phyloP scores from a whole-genome alignment of 106 monocot species.

The Allium cepa region DNA sequence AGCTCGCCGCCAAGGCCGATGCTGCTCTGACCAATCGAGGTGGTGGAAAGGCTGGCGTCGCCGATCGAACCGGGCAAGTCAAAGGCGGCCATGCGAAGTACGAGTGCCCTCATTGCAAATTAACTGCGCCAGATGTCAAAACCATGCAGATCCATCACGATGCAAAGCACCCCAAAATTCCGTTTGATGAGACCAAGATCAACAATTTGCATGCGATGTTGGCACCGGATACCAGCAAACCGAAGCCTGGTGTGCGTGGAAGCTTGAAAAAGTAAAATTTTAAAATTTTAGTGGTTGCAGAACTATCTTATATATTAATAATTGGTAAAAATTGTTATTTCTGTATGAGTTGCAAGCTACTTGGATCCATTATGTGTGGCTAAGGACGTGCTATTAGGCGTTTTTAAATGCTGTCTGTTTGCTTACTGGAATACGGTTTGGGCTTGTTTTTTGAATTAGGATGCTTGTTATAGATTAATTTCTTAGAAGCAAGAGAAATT shows the following conservation, averaged over 20 bases:
- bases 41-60: constrained; percentile 75
- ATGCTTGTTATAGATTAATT: no score
- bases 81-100: constrained; percentile 96
- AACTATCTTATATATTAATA: no score
- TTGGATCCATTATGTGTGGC: no score
- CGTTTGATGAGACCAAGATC: constrained; percentile 78
- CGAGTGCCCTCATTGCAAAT: constrained; percentile 90
- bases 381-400: no score
- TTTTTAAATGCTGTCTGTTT: no score
- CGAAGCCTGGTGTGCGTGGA: constrained; percentile 79
- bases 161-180: constrained; percentile 82
- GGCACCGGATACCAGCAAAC: constrained; percentile 28
- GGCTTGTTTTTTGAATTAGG: no score
- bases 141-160: constrained; percentile 99
- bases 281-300: not conserved
- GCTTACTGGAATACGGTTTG: no score
- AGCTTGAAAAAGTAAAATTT: constrained; percentile 68
- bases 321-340: no score
- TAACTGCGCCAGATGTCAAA: constrained; percentile 75
- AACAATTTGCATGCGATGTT: constrained; percentile 56
- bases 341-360: no score
- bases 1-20: constrained; percentile 90
- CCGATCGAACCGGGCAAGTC: constrained; percentile 62
- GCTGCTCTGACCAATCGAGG: constrained; percentile 90
- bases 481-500: no score